phyloP scores from a whole-genome alignment of 345 rosid genomes.

The Rhizophora apiculata region DNA sequence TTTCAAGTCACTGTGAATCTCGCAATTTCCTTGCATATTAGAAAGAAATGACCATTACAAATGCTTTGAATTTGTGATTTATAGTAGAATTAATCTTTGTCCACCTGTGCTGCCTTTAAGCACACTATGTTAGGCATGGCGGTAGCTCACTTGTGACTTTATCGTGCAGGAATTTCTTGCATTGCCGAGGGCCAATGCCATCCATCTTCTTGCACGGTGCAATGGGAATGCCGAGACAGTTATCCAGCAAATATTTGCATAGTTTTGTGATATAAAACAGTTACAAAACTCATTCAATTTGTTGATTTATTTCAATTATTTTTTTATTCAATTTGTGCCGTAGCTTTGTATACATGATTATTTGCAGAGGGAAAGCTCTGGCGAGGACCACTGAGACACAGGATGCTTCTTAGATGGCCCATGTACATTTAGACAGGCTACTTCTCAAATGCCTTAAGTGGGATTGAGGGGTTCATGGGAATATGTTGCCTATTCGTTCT shows the following conservation, averaged over 20 bases:
- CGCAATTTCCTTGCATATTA: no score
- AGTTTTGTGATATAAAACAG: conserved; percentile 16
- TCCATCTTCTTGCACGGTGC: conserved; percentile 83
- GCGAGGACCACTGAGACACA: background rate
- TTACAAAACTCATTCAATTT: conserved; percentile 5
- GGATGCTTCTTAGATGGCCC: background rate
- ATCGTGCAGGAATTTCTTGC: conserved; percentile 87
- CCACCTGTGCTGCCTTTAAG: background rate
- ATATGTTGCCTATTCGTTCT: no score
- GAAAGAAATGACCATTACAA: no score
- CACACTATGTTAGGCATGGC: background rate
- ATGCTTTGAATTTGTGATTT: background rate
- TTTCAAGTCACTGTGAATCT: no score
- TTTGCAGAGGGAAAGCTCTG: background rate
- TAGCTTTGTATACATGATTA: background rate
- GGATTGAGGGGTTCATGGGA: no score
- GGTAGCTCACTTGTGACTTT: background rate
- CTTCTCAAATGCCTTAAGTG: no score
- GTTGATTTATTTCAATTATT: conserved; percentile 20
- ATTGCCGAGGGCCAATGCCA: conserved; percentile 93
- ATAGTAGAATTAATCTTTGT: no score
- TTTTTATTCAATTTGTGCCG: conserved; percentile 24
- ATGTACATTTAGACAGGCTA: background rate
- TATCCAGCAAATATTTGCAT: conserved; percentile 77
- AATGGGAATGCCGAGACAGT: conserved; percentile 80